Evolutionary conservation across 1,139 yeast species (phyloP).

Genomic region (Nakaseomyces sp.): DNA sequence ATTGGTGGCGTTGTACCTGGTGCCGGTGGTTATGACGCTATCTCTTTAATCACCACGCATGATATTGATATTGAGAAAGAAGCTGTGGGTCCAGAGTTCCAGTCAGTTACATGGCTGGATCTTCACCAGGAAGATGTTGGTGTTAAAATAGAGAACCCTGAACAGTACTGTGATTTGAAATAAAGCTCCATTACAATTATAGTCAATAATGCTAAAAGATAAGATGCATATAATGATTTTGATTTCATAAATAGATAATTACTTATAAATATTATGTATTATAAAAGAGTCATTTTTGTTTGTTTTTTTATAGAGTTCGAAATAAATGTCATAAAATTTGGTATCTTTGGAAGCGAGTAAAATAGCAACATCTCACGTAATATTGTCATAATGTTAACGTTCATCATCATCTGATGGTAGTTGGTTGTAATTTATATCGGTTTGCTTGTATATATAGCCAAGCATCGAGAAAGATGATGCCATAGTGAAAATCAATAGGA

Average conservation of each 20-base stretch:
- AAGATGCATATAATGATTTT: too few relatives aligned
- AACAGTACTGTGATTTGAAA: conserved; percentile 20
- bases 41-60: conserved; percentile 57
- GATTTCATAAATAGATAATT: too few relatives aligned
- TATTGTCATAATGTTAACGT: background rate
- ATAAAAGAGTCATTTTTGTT: background rate
- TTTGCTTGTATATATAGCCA: conserved; percentile 5
- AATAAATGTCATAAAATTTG: background rate
- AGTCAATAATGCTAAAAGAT: too few relatives aligned
- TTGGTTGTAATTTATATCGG: background rate
- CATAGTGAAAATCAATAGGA: conserved; percentile 35
- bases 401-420: background rate
- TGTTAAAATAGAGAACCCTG: conserved; percentile 30
- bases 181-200: too few relatives aligned
- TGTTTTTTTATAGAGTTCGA: background rate
- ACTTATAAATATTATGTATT: too few relatives aligned
- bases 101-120: conserved; percentile 54
- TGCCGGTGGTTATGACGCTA: conserved; percentile 96
- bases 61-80: conserved; percentile 34
- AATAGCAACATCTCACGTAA: too few relatives aligned
- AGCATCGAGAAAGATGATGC: conserved; percentile 8
- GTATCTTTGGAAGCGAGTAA: too few relatives aligned
- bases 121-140: conserved; percentile 54
- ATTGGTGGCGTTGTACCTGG: conserved; percentile 96
- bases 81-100: conserved; percentile 33